Evolutionary conservation across 2,329 filamentous ascomycete genomes (phyloP).

Genomic region (Zymoseptoria tritici): DNA sequence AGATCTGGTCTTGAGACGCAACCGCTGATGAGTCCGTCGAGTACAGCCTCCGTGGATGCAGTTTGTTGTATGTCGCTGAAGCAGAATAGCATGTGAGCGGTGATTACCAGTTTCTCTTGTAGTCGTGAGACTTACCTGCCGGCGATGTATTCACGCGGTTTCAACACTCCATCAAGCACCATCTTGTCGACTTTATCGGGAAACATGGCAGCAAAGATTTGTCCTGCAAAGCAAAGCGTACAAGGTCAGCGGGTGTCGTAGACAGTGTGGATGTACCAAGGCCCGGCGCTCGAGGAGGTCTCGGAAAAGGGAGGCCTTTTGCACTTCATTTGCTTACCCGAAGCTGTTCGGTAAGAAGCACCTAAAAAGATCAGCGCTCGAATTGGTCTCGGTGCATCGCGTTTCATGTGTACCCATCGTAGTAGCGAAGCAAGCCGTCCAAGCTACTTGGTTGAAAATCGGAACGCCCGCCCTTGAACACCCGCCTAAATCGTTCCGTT

Average conservation of each 20-base stretch:
- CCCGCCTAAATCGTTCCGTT: no score
- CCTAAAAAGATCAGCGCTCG: not conserved
- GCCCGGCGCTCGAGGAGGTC: no score
- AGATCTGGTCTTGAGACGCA: not conserved
- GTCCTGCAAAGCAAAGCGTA: constrained; percentile 16
- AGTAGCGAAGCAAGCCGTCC: not conserved
- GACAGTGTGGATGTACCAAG: no score
- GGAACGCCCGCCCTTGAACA: no score
- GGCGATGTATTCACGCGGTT: constrained; percentile 31
- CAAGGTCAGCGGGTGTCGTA: no score
- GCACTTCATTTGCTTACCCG: not conserved
- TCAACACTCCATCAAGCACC: constrained; percentile 42
- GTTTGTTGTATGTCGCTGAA: not conserved
- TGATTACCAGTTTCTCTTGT: not conserved
- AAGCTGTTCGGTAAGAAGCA: constrained; percentile 5
- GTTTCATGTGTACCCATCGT: not conserved
- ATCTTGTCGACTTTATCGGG: constrained; percentile 32
- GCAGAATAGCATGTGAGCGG: not conserved
- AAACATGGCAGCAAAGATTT: constrained; percentile 37
- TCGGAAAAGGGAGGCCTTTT: no score
- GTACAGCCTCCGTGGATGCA: not conserved
- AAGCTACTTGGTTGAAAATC: no score
- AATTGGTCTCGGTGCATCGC: not conserved
- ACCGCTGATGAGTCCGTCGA: not conserved
- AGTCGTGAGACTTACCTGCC: constrained; percentile 3